Conservation (phyloP, 2,329 filamentous ascomycete genomes). For the Apiospora hydei region DNA sequence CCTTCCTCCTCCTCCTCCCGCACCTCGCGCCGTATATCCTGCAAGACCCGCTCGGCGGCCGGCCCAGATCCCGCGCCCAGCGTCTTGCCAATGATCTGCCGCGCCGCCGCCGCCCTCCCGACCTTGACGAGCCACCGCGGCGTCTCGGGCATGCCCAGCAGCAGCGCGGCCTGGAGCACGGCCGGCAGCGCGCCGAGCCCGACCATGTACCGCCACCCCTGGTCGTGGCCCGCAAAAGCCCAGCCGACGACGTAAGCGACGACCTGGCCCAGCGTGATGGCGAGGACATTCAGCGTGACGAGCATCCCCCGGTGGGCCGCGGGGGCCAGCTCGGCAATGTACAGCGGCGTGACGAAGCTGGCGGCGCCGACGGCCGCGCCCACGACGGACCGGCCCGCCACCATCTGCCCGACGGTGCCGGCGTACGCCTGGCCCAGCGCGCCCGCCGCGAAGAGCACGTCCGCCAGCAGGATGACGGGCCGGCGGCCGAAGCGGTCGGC, state of each 20-base stretch:
- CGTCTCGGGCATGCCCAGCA: slow-evolving; percentile 83
- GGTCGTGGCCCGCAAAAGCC: slow-evolving; percentile 68
- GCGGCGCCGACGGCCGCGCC: slow-evolving; percentile 78
- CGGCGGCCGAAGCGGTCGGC: slow-evolving; percentile 69
- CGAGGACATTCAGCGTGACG: slow-evolving; percentile 82
- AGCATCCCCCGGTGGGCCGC: slow-evolving; percentile 77
- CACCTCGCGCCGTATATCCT: slow-evolving; percentile 77
- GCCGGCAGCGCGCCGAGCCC: slow-evolving; percentile 84
- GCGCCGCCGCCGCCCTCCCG: slow-evolving; percentile 68
- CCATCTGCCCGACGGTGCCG: slow-evolving; percentile 67
- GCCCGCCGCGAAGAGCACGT: slow-evolving; percentile 72
- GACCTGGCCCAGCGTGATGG: slow-evolving; percentile 88
- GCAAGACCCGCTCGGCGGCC: slow-evolving; percentile 66
- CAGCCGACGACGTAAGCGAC: slow-evolving; percentile 88
- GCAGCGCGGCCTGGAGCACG: slow-evolving; percentile 70
- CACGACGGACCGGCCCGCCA: slow-evolving; percentile 71
- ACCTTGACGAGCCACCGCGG: slow-evolving; percentile 85
- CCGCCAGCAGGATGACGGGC: slow-evolving; percentile 68
- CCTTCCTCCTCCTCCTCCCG: slow-evolving; percentile 69
- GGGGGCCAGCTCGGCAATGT: slow-evolving; percentile 87
- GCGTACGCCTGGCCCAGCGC: slow-evolving; percentile 70
- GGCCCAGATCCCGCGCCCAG: slow-evolving; percentile 51
- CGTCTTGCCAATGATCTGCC: slow-evolving; percentile 67
- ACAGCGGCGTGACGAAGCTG: slow-evolving; percentile 84
- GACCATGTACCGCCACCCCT: slow-evolving; percentile 91